These are phyloP conservation scores for Sarocladiaceae sp. DNA, from an alignment of 2,329 filamentous ascomycete species.

Conservation along the genomic window DNA sequence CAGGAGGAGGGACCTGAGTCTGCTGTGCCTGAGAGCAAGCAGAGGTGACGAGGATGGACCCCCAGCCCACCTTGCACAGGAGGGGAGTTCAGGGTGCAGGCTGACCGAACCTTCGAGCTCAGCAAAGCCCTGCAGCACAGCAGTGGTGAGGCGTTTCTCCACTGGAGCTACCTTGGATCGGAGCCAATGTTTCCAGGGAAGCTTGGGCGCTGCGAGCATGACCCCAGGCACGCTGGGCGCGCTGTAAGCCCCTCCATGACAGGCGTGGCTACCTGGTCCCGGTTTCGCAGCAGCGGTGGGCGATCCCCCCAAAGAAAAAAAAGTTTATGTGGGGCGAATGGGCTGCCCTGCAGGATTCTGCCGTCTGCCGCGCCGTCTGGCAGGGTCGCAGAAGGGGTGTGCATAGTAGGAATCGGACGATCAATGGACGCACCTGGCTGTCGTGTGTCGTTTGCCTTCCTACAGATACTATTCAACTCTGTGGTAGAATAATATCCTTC, in stretches of 20 bases:
- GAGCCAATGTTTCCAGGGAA: too few relatives aligned
- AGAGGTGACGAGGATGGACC: constrained; percentile 4
- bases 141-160: too few relatives aligned
- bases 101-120: not conserved
- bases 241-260: not conserved
- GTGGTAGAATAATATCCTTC: too few relatives aligned
- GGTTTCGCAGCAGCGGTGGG: constrained; percentile 4
- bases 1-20: constrained; percentile 7
- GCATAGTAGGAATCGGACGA: too few relatives aligned
- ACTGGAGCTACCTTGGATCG: too few relatives aligned
- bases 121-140: not conserved
- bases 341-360: constrained; percentile 8
- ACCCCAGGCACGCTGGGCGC: not conserved
- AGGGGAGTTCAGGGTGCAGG: not conserved
- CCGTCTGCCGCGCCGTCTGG: constrained; percentile 6
- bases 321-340: not conserved
- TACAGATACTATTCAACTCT: too few relatives aligned
- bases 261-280: not conserved
- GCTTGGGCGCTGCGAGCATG: not conserved
- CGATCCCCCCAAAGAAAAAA: constrained; percentile 10
- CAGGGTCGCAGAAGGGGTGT: not conserved
- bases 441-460: too few relatives aligned
- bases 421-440: too few relatives aligned
- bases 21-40: constrained; percentile 6
- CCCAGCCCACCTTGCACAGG: constrained; percentile 6